Percentiles rank a stretch among this genome's conserved stretches.
Conservation (phyloP, 352 stramenopile species). For the Pythium apleroticum region DNA sequence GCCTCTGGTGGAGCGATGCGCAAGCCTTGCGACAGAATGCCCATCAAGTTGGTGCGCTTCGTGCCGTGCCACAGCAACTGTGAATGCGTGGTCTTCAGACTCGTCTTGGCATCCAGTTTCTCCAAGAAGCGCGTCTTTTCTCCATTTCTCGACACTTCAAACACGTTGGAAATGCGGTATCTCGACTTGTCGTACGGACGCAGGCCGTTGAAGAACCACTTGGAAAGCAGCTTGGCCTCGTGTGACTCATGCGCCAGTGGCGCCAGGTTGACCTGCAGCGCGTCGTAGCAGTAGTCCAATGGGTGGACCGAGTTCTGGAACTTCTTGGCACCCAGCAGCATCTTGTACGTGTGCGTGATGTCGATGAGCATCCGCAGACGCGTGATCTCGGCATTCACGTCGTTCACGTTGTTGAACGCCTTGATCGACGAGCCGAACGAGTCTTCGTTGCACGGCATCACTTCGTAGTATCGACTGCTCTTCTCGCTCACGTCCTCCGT, state of each 20-base stretch:
- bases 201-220: constrained; percentile 67
- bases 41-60: constrained; percentile 80
- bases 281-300: constrained; percentile 80
- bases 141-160: constrained; percentile 58
- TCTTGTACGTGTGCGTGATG: constrained; percentile 80
- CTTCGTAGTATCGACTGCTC: constrained; percentile 77
- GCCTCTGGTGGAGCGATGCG: constrained; percentile 86
- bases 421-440: constrained; percentile 54
- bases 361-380: constrained; percentile 60
- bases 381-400: constrained; percentile 71
- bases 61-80: constrained; percentile 87
- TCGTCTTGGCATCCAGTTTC: constrained; percentile 38
- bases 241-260: constrained; percentile 29
- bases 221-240: constrained; percentile 50
- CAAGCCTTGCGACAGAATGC: constrained; percentile 81
- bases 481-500: constrained; percentile 71
- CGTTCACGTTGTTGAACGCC: constrained; percentile 50
- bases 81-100: constrained; percentile 39
- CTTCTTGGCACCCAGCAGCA: constrained; percentile 62
- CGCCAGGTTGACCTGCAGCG: constrained; percentile 60
- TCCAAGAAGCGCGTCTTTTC: constrained; percentile 52
- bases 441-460: constrained; percentile 77
- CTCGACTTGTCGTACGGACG: constrained; percentile 20
- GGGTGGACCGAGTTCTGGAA: constrained; percentile 41
- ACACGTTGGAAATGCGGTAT: constrained; percentile 68